Percentiles rank a stretch among this genome's conserved stretches.
phyloP scores from a whole-genome alignment of 257 asterid genomes.

The Solanum lignicaule region DNA sequence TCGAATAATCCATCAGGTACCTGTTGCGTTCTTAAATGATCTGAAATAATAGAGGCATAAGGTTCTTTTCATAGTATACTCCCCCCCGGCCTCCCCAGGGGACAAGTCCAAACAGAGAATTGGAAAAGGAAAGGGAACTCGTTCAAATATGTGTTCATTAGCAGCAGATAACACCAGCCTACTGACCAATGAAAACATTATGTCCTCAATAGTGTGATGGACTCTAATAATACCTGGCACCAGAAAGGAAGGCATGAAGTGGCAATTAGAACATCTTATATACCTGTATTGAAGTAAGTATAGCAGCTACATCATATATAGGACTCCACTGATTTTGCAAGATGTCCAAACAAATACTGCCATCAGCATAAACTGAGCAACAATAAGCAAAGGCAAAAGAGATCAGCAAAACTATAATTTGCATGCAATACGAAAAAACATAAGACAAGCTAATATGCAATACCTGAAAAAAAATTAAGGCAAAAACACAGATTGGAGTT shows the following conservation, averaged over 20 bases:
- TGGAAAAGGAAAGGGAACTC: neutral
- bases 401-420: neutral
- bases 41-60: neutral
- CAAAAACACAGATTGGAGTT: neutral
- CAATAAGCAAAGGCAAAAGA: neutral
- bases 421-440: neutral
- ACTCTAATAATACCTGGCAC: neutral
- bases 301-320: conserved; percentile 79
- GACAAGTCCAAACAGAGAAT: neutral
- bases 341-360: conserved; percentile 79
- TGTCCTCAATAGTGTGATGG: neutral
- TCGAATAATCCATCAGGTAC: neutral
- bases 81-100: neutral
- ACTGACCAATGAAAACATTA: neutral
- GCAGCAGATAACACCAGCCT: neutral
- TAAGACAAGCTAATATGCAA: neutral
- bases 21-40: neutral
- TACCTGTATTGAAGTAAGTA: conserved; percentile 88
- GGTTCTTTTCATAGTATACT: neutral
- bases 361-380: conserved; percentile 74
- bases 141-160: neutral
- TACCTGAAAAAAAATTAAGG: neutral
- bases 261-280: neutral
- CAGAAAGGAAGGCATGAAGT: neutral
- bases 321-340: conserved; percentile 90